A percentile compares a stretch with the other conserved stretches of the same genome.
phyloP scores from a whole-genome alignment of 2,329 filamentous ascomycete genomes.

The Ophiocordyceps unilateralis region DNA sequence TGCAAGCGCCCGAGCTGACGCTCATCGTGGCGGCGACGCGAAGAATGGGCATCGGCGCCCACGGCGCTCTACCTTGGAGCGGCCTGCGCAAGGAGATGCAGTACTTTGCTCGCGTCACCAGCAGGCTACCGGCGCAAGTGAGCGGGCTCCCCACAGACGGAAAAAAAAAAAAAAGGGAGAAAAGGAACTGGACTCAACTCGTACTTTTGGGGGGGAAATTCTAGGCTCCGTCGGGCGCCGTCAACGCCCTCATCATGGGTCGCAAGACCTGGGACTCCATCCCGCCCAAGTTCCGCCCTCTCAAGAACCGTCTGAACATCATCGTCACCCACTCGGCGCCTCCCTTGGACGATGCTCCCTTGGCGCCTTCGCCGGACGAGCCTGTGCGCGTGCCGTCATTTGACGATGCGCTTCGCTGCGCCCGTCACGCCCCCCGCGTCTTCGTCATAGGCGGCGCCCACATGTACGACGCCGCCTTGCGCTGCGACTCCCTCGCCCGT shows the following conservation, averaged over 20 bases:
- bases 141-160: too few species aligned
- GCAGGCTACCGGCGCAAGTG: slow-evolving; percentile 35
- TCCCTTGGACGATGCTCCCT: slow-evolving; percentile 2
- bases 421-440: slow-evolving; percentile 33
- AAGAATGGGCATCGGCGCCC: slow-evolving; percentile 71
- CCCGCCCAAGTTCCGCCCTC: slow-evolving; percentile 58
- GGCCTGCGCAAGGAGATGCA: slow-evolving; percentile 81
- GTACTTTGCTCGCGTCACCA: slow-evolving; percentile 85
- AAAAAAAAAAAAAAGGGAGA: too few species aligned
- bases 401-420: slow-evolving; percentile 33
- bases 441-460: slow-evolving; percentile 86
- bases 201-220: too few species aligned
- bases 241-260: slow-evolving; percentile 86
- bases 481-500: slow-evolving; percentile 34
- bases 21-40: slow-evolving; percentile 88
- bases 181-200: too few species aligned
- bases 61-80: slow-evolving; percentile 73
- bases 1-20: slow-evolving; percentile 47
- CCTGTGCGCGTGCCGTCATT: slow-evolving; percentile 42
- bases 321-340: slow-evolving; percentile 47
- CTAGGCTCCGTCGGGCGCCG: slow-evolving; percentile 15
- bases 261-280: slow-evolving; percentile 94
- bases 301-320: slow-evolving; percentile 67
- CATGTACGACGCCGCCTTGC: slow-evolving; percentile 61
- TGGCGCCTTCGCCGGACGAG: slow-evolving; percentile 11